These are phyloP conservation scores for Hyphodiscus hymeniophilus DNA, from an alignment of 495 filamentous ascomycete genomes.

Conservation along the genomic window DNA sequence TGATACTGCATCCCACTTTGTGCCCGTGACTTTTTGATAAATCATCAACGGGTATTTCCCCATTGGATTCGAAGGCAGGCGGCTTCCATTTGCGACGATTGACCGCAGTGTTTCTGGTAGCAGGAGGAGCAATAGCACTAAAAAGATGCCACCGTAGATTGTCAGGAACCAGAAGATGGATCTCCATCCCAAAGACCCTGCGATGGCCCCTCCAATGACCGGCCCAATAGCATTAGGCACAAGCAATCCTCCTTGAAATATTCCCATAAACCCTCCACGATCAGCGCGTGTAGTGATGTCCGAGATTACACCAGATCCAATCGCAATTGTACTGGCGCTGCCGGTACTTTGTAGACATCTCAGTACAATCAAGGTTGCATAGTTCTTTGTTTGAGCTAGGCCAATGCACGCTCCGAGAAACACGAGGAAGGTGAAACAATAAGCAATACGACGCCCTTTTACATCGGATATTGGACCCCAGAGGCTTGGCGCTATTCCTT, in stretches of 20 bases:
- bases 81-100: slow-evolving; percentile 55
- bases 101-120: slow-evolving; percentile 59
- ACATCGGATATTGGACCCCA: slow-evolving; percentile 23
- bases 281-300: slow-evolving; percentile 50
- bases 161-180: slow-evolving; percentile 65
- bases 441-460: slow-evolving; percentile 29
- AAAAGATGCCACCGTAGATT: slow-evolving; percentile 43
- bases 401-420: slow-evolving; percentile 54
- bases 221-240: slow-evolving; percentile 48
- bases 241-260: slow-evolving; percentile 31
- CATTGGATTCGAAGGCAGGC: background rate
- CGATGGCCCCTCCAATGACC: slow-evolving; percentile 52
- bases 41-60: slow-evolving; percentile 23
- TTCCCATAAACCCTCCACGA: slow-evolving; percentile 48
- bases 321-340: slow-evolving; percentile 41
- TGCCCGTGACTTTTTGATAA: slow-evolving; percentile 8
- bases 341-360: slow-evolving; percentile 52
- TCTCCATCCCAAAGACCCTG: slow-evolving; percentile 55
- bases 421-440: slow-evolving; percentile 44
- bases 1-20: too few species aligned
- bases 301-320: slow-evolving; percentile 48
- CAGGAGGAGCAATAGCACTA: slow-evolving; percentile 38
- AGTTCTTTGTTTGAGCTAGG: slow-evolving; percentile 47
- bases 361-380: slow-evolving; percentile 49
- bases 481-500: slow-evolving; percentile 24